Evolutionary conservation across 805 yeast genomes (phyloP), one percentile per base, ranked within the genome.

Genomic region (Lachancea sp.): DNA sequence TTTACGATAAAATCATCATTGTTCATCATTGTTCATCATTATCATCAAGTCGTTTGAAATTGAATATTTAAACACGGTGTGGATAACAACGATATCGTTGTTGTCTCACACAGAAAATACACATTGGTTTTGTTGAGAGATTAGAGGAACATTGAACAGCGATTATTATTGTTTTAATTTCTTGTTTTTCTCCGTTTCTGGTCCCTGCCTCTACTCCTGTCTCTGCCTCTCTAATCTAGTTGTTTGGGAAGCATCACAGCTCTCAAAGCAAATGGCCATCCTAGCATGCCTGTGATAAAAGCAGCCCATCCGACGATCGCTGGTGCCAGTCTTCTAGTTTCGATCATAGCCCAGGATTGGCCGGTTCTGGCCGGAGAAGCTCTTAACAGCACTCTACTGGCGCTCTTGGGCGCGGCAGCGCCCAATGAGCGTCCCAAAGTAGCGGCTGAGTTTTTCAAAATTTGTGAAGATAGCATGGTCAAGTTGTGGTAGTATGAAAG

Each of bases 201-300:
- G n/a, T n/a, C n/a, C n/a, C n/a, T n/a, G n/a, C n/a, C n/a, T n/a
- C n/a, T n/a, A n/a, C n/a, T n/a, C n/a, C n/a, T n/a, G n/a, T n/a
- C n/a, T n/a, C n/a, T n/a, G 29, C 29, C 13, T 13, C 4, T 18
- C n/a, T 36, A 36, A 12, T 36, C 30, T 29, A 36, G 31, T 15
- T 40, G 17, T 25, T 30, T 19, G 16, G 39, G 37, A 22, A 15
- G 15, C 38, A 32, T 38, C 11, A 36, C n/a, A 27, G 42, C 42
- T 37, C 45, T 43, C 13, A 53, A 41, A 19, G 54, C 47, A 20
- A 44, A 51, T 41, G 63, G 63, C 66, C 67, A 63, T 16, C 58
- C 55, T 20, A 63, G 29, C 35, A 54, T 38, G 8, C 37, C 44
- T 13, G 48, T 32, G 41, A 59, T 41, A 16, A 48, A 36, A 7